These are phyloP conservation scores for Suhomyces taliae DNA, from an alignment of 1,139 yeast species.

Conservation along the genomic window DNA sequence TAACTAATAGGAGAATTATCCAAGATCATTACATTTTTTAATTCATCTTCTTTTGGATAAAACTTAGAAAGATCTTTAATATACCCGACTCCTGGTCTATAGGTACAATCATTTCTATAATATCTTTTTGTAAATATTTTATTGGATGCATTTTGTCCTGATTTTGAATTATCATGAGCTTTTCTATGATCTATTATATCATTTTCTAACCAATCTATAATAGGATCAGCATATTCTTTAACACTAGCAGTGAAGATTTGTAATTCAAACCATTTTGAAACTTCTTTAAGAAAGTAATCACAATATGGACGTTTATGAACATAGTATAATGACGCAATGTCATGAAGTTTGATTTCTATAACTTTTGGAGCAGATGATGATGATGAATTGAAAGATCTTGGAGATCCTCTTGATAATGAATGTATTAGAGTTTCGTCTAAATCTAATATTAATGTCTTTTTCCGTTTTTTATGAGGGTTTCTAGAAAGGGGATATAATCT, in stretches of 20 bases:
- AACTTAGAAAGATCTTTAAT: slow-evolving; percentile 74
- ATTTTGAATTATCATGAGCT: slow-evolving; percentile 6
- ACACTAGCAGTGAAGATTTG: slow-evolving; percentile 94
- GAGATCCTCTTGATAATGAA: slow-evolving; percentile 70
- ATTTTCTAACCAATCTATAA: slow-evolving; percentile 76
- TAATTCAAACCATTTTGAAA: slow-evolving; percentile 83
- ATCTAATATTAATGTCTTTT: slow-evolving; percentile 79
- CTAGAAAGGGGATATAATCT: slow-evolving; percentile 44
- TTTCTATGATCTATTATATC: slow-evolving; percentile 29
- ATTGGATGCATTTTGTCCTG: slow-evolving; percentile 5
- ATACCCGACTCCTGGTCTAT: slow-evolving; percentile 78
- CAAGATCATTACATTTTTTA: slow-evolving; percentile 72
- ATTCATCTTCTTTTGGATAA: slow-evolving; percentile 49
- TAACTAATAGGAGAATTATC: slow-evolving; percentile 94
- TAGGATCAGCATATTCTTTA: slow-evolving; percentile 95
- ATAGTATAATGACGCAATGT: slow-evolving; percentile 75
- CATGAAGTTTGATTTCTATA: slow-evolving; percentile 78
- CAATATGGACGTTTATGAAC: slow-evolving; percentile 93
- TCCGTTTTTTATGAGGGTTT: slow-evolving; percentile 39
- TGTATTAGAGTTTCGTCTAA: slow-evolving; percentile 93
- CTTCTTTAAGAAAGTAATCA: slow-evolving; percentile 76
- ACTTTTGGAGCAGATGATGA: slow-evolving; percentile 56
- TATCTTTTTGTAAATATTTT: slow-evolving; percentile 56
- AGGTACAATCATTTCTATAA: slow-evolving; percentile 79
- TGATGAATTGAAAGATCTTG: slow-evolving; percentile 39